Evolutionary conservation across 208 protist species (phyloP).

Genomic region (Zelonia costaricensis): DNA sequence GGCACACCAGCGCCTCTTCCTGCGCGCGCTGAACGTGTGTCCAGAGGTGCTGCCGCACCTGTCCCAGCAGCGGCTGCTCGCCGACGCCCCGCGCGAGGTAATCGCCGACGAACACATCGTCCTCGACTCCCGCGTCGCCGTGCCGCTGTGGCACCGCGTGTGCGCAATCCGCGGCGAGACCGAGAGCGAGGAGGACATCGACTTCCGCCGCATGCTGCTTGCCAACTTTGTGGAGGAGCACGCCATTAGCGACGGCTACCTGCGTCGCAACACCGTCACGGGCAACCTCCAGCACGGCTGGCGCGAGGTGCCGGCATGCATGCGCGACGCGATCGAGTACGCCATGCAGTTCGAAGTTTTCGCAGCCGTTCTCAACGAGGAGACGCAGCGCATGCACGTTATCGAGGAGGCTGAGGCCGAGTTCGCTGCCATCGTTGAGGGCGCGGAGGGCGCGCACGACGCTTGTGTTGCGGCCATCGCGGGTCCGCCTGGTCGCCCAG

Average conservation of each 20-base stretch:
- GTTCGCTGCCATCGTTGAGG: not conserved
- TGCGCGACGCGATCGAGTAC: conserved; percentile 53
- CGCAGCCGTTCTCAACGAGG: conserved; percentile 47
- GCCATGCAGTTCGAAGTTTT: conserved; percentile 50
- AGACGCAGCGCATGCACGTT: conserved; percentile 64
- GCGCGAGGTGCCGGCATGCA: conserved; percentile 15
- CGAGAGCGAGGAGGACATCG: conserved; percentile 69
- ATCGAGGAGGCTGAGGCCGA: conserved; percentile 31
- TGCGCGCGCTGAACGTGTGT: conserved; percentile 34
- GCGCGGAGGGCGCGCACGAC: not conserved
- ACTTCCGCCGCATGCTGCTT: conserved; percentile 42
- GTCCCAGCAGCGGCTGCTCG: conserved; percentile 9
- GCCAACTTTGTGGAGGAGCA: conserved; percentile 54
- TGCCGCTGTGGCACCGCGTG: conserved; percentile 63
- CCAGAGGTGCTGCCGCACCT: conserved; percentile 28
- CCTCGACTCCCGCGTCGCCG: conserved; percentile 43
- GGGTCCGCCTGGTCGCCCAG: too few species aligned
- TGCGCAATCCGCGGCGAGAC: conserved; percentile 69
- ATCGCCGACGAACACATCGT: conserved; percentile 12
- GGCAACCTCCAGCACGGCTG: conserved; percentile 6
- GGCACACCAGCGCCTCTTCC: conserved; percentile 48
- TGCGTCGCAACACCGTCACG: conserved; percentile 32
- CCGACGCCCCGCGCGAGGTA: conserved; percentile 5
- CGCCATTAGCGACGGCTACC: conserved; percentile 30
- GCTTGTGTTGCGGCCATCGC: not conserved